Evolutionary conservation across 2,329 filamentous ascomycete species (phyloP).

Genomic region (Aspergillus sp.): DNA sequence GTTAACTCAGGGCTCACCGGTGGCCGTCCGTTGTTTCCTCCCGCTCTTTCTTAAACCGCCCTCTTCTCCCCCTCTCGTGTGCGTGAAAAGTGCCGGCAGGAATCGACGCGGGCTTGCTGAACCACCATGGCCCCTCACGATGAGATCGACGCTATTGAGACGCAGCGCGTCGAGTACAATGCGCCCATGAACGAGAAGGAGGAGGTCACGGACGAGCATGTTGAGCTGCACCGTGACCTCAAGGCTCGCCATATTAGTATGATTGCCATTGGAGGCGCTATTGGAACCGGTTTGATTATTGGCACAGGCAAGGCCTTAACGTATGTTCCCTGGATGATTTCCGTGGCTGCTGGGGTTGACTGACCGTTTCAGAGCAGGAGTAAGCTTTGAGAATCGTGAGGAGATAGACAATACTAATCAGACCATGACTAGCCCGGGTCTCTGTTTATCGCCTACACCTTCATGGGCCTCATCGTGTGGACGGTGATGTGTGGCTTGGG

Average conservation of each 20-base stretch:
- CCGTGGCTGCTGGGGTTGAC: slow-evolving; percentile 31
- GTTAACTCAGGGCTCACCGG: background rate
- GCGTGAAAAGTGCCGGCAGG: background rate
- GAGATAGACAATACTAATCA: background rate
- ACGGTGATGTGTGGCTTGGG: slow-evolving; percentile 80
- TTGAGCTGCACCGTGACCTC: slow-evolving; percentile 45
- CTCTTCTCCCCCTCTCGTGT: background rate
- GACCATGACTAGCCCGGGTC: slow-evolving; percentile 37
- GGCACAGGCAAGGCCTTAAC: slow-evolving; percentile 45
- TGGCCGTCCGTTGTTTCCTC: background rate
- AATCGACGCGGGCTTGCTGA: background rate
- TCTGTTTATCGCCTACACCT: slow-evolving; percentile 48
- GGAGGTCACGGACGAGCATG: slow-evolving; percentile 27
- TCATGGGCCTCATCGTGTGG: slow-evolving; percentile 66
- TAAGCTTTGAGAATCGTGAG: background rate
- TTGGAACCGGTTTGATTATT: slow-evolving; percentile 48
- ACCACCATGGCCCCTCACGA: background rate
- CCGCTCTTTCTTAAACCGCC: background rate
- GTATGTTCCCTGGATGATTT: slow-evolving; percentile 36
- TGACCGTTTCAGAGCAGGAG: background rate
- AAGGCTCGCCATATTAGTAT: slow-evolving; percentile 47
- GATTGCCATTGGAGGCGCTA: slow-evolving; percentile 50
- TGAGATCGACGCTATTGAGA: background rate
- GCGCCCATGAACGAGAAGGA: slow-evolving; percentile 10
- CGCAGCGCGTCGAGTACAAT: background rate